A percentile compares a stretch with the other conserved stretches of the same genome.
Evolutionary conservation across 352 stramenopile species (phyloP).

Genomic region (Phytopythium delawarense): DNA sequence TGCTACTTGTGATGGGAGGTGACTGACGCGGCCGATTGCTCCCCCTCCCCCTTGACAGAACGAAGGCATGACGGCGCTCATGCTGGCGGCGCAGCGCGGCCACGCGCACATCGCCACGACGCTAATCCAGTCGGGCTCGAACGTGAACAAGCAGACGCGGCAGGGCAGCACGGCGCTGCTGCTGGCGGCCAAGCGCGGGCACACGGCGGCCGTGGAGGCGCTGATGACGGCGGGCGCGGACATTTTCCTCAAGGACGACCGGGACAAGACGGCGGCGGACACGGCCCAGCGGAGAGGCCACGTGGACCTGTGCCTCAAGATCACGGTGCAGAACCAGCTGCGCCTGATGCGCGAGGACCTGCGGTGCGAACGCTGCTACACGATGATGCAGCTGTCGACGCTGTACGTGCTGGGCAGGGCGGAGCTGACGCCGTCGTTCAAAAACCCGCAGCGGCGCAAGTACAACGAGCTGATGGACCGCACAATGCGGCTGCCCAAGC

Average conservation of each 20-base stretch:
- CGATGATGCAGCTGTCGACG: conserved; percentile 68
- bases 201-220: conserved; percentile 72
- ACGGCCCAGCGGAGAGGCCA: conserved; percentile 78
- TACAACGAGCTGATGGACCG: conserved; percentile 57
- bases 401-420: conserved; percentile 62
- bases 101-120: conserved; percentile 79
- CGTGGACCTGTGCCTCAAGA: conserved; percentile 81
- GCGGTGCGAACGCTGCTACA: conserved; percentile 60
- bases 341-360: conserved; percentile 74
- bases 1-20: not conserved
- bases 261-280: conserved; percentile 81
- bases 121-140: conserved; percentile 73
- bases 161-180: conserved; percentile 85
- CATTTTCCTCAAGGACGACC: conserved; percentile 87
- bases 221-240: conserved; percentile 77
- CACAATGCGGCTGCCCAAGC: conserved; percentile 67
- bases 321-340: conserved; percentile 83
- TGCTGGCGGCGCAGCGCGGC: conserved; percentile 79
- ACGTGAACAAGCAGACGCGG: conserved; percentile 87
- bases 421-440: conserved; percentile 31
- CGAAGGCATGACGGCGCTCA: conserved; percentile 86
- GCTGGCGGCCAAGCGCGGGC: conserved; percentile 75
- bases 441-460: conserved; percentile 38
- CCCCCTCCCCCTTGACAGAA: conserved; percentile 28
- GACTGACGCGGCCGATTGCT: not conserved